Base-by-base conservation (phyloP, 352 stramenopile species). In the Pythium chondricola region DNA sequence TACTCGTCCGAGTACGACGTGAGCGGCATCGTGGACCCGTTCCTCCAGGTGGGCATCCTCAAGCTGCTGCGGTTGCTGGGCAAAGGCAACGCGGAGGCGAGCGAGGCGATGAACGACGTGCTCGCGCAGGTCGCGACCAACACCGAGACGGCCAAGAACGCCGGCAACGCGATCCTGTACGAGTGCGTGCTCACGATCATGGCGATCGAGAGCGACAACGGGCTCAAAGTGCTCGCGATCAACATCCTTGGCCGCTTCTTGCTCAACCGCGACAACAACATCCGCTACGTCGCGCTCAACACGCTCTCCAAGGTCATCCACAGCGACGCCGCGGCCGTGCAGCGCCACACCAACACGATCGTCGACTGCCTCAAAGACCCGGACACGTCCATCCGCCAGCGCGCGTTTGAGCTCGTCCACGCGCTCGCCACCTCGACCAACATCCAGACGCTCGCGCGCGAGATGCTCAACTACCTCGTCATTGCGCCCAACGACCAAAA, bases 121-220 rank as follows among this genome's bases (percentile, higher is more conserved):
- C 82, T 99, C 4, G 95, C 96, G 3, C 94, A 99, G 77, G 96
- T 99, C 29, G 97, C 97, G n/a, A 99, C 96, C n/a, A 99, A 99
- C 74, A 99, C 97, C 10, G 96, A 99, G 66, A 98, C 95, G 8
- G 93, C 93, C 32, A 99, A 99, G 67, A 99, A 98, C 64, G 93
- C 97, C n/a, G 97, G 97, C 27, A 99, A 99, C 70, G 96, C 93
- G 17, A 97, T 98, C 38, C 71, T 99, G 51, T 99, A 99, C 71
- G 96, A 99, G 72, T 99, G 95, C 59, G 97, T 99, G 21, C 90
- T 98, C 52, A 99, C 95, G 4, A 99, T 99, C 65, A 98, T 99
- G 94, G 80, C 81, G 14, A 97, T 99, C 41, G 93, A 99, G 65
- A 97, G 85, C 63, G 96, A 99, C 67, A 96, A 92, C 50, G 93